Evolutionary conservation across 345 rosid species (phyloP).

Genomic region (Rhodamnia rubescens): DNA sequence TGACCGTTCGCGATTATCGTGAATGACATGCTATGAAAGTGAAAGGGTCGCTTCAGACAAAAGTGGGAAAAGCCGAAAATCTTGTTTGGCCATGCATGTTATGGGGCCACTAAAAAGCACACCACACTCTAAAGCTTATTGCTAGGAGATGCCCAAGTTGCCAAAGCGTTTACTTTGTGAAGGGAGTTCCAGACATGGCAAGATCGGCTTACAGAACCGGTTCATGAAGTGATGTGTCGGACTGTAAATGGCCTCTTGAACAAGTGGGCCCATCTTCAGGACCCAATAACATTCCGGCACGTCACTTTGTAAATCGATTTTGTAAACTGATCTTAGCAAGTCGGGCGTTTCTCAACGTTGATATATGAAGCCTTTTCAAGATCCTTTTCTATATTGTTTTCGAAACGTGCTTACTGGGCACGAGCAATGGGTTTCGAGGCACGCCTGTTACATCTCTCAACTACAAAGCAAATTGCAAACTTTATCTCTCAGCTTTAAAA

Average conservation of each 20-base stretch:
- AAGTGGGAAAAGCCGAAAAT: background rate
- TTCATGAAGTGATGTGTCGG: background rate
- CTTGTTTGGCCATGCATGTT: background rate
- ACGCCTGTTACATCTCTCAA: background rate
- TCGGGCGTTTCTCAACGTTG: background rate
- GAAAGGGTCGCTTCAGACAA: background rate
- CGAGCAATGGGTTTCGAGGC: background rate
- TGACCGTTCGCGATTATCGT: background rate
- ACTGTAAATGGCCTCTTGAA: background rate
- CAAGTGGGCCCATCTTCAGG: background rate
- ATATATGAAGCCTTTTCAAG: background rate
- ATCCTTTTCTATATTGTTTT: background rate
- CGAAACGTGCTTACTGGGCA: background rate
- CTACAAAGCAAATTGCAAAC: background rate
- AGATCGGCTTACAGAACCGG: background rate
- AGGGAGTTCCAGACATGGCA: background rate
- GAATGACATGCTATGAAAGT: background rate
- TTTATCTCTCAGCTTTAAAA: background rate
- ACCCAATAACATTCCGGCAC: background rate
- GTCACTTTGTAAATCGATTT: background rate
- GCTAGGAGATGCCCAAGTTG: background rate
- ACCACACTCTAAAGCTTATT: background rate
- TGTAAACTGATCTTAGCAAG: background rate
- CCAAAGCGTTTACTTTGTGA: background rate
- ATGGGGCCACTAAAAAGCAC: background rate